Percentiles rank a stretch among this genome's conserved stretches.
Evolutionary conservation across 1,284 basidiomycete species (phyloP).

Genomic region (Grifola frondosa): DNA sequence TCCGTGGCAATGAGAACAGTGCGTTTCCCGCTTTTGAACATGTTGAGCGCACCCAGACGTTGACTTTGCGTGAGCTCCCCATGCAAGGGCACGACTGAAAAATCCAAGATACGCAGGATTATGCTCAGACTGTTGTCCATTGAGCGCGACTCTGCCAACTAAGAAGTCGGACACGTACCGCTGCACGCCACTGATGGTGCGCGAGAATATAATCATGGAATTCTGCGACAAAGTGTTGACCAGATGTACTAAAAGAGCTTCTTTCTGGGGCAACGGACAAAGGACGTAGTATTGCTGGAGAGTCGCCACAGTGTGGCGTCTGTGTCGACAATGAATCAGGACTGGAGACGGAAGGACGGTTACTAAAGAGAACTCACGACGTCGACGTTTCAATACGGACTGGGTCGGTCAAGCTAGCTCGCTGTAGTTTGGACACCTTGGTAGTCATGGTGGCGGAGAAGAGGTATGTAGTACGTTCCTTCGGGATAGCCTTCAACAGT

Average conservation of each 20-base stretch:
- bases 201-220: conserved; percentile 88
- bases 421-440: background rate
- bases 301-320: conserved; percentile 96
- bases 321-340: conserved; percentile 35
- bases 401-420: background rate
- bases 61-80: conserved; percentile 95
- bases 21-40: conserved; percentile 95
- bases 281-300: conserved; percentile 96
- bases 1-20: conserved; percentile 97
- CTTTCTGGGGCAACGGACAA: conserved; percentile 91
- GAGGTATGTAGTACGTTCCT: no score
- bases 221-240: conserved; percentile 89
- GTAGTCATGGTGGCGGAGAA: no score
- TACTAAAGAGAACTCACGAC: no score
- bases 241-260: conserved; percentile 88
- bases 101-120: conserved; percentile 90
- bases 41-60: conserved; percentile 90
- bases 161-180: conserved; percentile 43
- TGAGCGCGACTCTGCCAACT: background rate
- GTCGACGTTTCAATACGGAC: background rate
- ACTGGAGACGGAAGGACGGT: no score
- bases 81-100: conserved; percentile 93
- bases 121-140: conserved; percentile 58
- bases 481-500: no score
- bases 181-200: conserved; percentile 94